These are phyloP conservation scores for Cyathus striatus DNA, from an alignment of 768 basidiomycete species.

Conservation along the genomic window DNA sequence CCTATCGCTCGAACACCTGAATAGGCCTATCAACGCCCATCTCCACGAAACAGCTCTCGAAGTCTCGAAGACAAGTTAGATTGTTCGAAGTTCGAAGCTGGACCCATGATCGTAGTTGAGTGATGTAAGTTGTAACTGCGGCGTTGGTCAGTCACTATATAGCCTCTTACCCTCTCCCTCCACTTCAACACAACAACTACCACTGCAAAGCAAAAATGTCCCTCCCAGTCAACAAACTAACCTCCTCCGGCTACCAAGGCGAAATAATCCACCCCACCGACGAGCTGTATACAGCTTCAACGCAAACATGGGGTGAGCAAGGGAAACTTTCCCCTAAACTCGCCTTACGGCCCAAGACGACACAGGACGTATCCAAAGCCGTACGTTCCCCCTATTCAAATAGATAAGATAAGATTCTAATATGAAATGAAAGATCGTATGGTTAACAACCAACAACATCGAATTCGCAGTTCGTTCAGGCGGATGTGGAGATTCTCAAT, in stretches of 20 bases:
- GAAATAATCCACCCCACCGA: neutral
- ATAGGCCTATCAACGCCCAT: too few relatives aligned
- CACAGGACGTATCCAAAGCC: neutral
- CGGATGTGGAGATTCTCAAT: neutral
- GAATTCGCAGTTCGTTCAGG: neutral
- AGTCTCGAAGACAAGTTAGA: too few relatives aligned
- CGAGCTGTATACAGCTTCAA: neutral
- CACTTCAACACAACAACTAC: too few relatives aligned
- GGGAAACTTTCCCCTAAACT: neutral
- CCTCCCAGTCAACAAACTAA: neutral
- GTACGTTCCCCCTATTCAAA: too few relatives aligned
- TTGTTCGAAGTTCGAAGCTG: too few relatives aligned
- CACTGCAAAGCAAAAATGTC: neutral
- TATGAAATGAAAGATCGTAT: neutral
- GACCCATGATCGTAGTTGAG: too few relatives aligned
- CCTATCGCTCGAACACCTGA: too few relatives aligned
- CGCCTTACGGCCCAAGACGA: neutral
- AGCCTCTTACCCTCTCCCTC: too few relatives aligned
- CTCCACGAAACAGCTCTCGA: too few relatives aligned
- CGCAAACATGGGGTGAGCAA: neutral
- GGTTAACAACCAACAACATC: neutral
- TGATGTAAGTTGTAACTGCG: too few relatives aligned
- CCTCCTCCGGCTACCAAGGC: neutral
- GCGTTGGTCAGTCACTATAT: too few relatives aligned
- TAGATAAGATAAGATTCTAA: too few relatives aligned